A percentile compares a stretch with the other conserved stretches of the same genome.
Evolutionary conservation across 2,329 filamentous ascomycete species (phyloP).

Genomic region (Ascochyta rabiei): DNA sequence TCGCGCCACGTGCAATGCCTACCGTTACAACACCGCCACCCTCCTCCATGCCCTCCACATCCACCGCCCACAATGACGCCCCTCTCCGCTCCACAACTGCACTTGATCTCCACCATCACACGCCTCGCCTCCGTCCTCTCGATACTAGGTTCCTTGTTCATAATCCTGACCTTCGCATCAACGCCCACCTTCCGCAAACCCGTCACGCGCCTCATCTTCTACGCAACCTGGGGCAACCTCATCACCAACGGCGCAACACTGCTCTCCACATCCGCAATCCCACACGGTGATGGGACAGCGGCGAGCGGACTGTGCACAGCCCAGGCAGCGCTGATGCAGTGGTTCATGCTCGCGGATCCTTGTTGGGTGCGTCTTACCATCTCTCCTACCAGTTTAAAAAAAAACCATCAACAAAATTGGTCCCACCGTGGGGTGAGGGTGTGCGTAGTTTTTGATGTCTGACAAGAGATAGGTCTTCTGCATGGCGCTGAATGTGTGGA

Average conservation of each 20-base stretch:
- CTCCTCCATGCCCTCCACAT: too few relatives aligned
- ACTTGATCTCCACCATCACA: conserved; percentile 66
- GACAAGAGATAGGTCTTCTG: conserved; percentile 60
- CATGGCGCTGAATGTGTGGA: conserved; percentile 84
- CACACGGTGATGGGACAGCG: conserved; percentile 27
- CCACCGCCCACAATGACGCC: neutral
- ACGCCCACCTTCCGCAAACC: conserved; percentile 78
- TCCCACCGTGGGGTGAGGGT: too few relatives aligned
- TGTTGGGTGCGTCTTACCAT: conserved; percentile 62
- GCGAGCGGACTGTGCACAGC: conserved; percentile 70
- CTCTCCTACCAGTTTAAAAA: too few relatives aligned
- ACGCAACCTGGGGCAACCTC: conserved; percentile 81
- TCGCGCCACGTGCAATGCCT: neutral
- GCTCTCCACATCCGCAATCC: conserved; percentile 68
- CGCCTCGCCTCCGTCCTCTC: conserved; percentile 74
- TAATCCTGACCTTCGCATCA: conserved; percentile 73
- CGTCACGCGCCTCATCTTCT: conserved; percentile 87
- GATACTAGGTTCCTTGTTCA: conserved; percentile 71
- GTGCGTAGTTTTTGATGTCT: too few relatives aligned
- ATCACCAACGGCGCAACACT: conserved; percentile 77
- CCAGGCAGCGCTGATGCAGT: conserved; percentile 81
- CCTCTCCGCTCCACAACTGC: neutral
- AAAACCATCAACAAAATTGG: too few relatives aligned
- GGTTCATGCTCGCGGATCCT: conserved; percentile 57
- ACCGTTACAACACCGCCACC: neutral